These are phyloP conservation scores for Ascosphaera pollenicola DNA, from an alignment of 2,329 filamentous ascomycete genomes.

Conservation along the genomic window DNA sequence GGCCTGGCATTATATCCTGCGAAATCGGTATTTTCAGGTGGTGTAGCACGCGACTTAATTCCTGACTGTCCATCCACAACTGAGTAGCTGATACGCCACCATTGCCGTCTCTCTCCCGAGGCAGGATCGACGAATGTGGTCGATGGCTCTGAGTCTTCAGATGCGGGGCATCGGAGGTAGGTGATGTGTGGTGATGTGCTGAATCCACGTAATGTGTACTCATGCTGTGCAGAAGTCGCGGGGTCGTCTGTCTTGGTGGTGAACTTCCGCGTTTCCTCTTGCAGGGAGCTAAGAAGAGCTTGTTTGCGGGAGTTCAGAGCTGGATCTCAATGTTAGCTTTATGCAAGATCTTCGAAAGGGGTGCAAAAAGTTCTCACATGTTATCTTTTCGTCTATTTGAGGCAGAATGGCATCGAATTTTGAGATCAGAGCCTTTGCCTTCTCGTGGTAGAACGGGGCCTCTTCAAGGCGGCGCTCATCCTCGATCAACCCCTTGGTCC, in stretches of 20 bases:
- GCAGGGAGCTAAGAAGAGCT: constrained; percentile 19
- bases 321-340: constrained; percentile 1
- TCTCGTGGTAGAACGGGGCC: background rate
- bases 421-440: background rate
- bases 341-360: background rate
- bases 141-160: constrained; percentile 7
- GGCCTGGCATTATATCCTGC: constrained; percentile 19
- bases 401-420: constrained; percentile 4
- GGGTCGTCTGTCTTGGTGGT: constrained; percentile 22
- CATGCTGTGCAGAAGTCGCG: constrained; percentile 19
- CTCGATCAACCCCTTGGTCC: constrained; percentile 3
- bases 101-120: constrained; percentile 20
- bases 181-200: constrained; percentile 34
- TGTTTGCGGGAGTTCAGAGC: constrained; percentile 22
- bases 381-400: constrained; percentile 18
- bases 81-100: constrained; percentile 34
- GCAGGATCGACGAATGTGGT: constrained; percentile 13
- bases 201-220: constrained; percentile 35
- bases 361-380: constrained; percentile 10
- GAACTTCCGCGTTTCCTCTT: constrained; percentile 23
- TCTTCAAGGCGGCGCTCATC: background rate
- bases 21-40: constrained; percentile 13
- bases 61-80: constrained; percentile 12
- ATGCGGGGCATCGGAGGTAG: constrained; percentile 27
- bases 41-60: constrained; percentile 4